Evolutionary conservation across 148 eudicot genomes (phyloP).

Genomic region (Fagopyrum esculentum): DNA sequence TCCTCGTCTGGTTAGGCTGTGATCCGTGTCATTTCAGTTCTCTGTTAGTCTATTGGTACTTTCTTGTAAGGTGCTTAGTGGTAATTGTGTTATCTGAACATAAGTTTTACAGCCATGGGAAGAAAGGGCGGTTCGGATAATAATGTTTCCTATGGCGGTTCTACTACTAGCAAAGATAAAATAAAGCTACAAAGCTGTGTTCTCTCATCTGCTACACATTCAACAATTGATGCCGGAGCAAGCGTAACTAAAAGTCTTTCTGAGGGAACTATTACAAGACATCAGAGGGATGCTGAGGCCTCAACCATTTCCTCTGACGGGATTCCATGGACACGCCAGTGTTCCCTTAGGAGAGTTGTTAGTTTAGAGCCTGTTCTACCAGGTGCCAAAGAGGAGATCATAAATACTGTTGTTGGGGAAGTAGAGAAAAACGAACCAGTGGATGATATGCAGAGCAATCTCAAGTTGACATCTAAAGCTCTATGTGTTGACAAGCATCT

Average conservation of each 20-base stretch:
- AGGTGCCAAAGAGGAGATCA: not conserved
- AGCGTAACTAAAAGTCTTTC: not conserved
- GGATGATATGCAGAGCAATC: not conserved
- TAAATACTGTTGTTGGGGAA: not conserved
- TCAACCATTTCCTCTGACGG: not conserved
- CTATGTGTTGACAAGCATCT: not conserved
- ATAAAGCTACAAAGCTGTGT: not conserved
- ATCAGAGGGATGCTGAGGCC: not conserved
- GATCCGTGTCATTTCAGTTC: not conserved
- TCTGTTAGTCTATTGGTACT: not conserved
- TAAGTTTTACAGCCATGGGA: not conserved
- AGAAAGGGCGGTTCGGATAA: not conserved
- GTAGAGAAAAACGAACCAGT: not conserved
- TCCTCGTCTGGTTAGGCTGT: not conserved
- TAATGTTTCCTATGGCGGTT: not conserved
- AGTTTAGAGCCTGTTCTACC: not conserved
- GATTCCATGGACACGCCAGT: not conserved
- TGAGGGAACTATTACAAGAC: not conserved
- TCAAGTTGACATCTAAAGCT: conserved; percentile 2
- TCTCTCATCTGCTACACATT: not conserved
- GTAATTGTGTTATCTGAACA: not conserved
- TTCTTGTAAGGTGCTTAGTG: not conserved
- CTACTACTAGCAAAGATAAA: not conserved
- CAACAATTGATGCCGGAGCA: conserved; percentile 3
- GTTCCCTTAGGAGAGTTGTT: not conserved